Evolutionary conservation across 2,329 filamentous ascomycete genomes (phyloP).

Genomic region (Colletotrichum nymphaeae): DNA sequence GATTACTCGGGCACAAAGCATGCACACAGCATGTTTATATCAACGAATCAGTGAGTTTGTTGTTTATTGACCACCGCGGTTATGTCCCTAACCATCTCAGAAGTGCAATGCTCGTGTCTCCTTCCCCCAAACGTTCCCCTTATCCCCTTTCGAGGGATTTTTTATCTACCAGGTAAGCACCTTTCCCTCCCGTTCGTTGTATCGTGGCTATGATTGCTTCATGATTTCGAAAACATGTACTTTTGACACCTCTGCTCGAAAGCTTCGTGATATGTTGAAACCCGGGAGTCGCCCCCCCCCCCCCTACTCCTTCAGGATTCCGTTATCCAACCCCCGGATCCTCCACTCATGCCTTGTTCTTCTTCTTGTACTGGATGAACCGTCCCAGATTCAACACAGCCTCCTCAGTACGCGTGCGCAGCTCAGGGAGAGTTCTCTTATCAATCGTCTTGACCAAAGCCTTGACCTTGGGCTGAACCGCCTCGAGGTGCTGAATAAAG

Average conservation of each 20-base stretch:
- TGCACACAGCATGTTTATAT: slow-evolving; percentile 16
- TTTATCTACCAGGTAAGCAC: slow-evolving; percentile 30
- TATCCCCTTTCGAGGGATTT: not conserved
- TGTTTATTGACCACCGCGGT: slow-evolving; percentile 29
- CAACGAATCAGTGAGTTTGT: slow-evolving; percentile 33
- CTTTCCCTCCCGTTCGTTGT: not conserved
- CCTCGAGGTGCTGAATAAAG: slow-evolving; percentile 70
- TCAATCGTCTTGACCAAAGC: slow-evolving; percentile 70
- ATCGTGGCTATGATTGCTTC: slow-evolving; percentile 25
- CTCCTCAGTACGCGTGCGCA: slow-evolving; percentile 71
- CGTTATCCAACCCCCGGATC: slow-evolving; percentile 1
- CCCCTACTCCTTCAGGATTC: not conserved
- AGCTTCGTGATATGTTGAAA: not conserved
- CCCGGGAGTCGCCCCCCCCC: not conserved
- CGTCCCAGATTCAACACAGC: slow-evolving; percentile 68
- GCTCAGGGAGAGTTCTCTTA: slow-evolving; percentile 66
- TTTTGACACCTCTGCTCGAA: not conserved
- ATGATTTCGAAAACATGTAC: slow-evolving; percentile 14
- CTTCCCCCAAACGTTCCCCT: not conserved
- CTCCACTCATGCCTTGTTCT: slow-evolving; percentile 54
- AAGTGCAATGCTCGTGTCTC: slow-evolving; percentile 27
- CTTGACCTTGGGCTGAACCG: slow-evolving; percentile 63
- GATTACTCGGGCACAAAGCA: not conserved
- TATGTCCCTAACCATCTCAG: slow-evolving; percentile 36
- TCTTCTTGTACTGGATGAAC: slow-evolving; percentile 75